phyloP scores from a whole-genome alignment of 1,284 basidiomycete genomes.

The Cutaneotrichosporon spelunceum region DNA sequence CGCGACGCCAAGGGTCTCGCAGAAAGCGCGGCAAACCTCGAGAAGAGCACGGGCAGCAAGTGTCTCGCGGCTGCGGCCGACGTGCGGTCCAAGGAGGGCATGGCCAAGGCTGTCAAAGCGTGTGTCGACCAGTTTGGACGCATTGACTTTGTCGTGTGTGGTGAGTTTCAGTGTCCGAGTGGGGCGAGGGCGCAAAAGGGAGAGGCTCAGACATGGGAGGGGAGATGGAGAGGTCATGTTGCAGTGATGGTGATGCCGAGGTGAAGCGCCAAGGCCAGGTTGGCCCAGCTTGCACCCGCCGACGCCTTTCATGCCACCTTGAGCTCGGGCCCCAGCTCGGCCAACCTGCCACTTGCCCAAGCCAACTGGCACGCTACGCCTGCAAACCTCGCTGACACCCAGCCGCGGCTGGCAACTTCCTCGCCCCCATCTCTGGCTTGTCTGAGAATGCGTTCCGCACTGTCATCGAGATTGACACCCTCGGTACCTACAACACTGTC shows the following conservation, averaged over 20 bases:
- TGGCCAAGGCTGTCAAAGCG: slow-evolving; percentile 72
- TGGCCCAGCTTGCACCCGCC: neutral
- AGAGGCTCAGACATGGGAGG: too few relatives aligned
- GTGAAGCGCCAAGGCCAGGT: too few relatives aligned
- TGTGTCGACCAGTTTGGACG: slow-evolving; percentile 74
- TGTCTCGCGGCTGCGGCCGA: slow-evolving; percentile 78
- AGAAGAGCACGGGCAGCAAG: slow-evolving; percentile 63
- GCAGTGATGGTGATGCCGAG: too few relatives aligned
- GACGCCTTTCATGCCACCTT: neutral
- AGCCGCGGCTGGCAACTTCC: slow-evolving; percentile 88
- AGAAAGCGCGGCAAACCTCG: slow-evolving; percentile 68
- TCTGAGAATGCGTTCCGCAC: slow-evolving; percentile 87
- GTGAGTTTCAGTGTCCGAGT: slow-evolving; percentile 50
- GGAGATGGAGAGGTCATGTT: too few relatives aligned
- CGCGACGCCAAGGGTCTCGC: slow-evolving; percentile 75
- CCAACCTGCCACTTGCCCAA: neutral
- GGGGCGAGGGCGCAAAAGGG: too few relatives aligned
- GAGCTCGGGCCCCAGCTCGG: neutral
- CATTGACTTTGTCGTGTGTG: slow-evolving; percentile 94
- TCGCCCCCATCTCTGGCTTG: slow-evolving; percentile 73
- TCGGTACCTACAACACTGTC: slow-evolving; percentile 91
- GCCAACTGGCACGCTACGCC: neutral
- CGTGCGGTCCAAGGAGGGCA: slow-evolving; percentile 70
- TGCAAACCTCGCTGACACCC: slow-evolving; percentile 8
- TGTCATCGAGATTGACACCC: slow-evolving; percentile 87